Evolutionary conservation across 306 rosid species (phyloP), one percentile per base, ranked within the genome.

Genomic region (Corylus americana): DNA sequence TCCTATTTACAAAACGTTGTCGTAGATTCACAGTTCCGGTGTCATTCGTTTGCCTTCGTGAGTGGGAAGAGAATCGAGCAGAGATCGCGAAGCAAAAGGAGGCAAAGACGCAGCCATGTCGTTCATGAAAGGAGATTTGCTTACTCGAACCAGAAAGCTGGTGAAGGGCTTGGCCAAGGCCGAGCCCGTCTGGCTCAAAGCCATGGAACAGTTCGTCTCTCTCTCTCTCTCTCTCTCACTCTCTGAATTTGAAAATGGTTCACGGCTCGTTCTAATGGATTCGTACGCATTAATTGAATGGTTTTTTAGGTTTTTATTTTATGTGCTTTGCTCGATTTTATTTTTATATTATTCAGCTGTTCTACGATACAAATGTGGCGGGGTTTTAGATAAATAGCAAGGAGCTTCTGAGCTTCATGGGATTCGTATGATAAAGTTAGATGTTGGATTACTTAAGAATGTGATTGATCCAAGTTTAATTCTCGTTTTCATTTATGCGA

Each of bases 171-270:
- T 90, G 73, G 98, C 97, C 79, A 86, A 78, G 82, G 83, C 92
- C 0, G 91, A 94, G 84, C 97, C 98, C 20, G 61, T 86, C 53
- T 94, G 97, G 97, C 93, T 92, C 85, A 94, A 94, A 87, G 98
- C 97, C 84, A 92, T 92, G 98, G 93, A 92, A 80, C 91, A 85
- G 97, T 92, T 49, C 37, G 89, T 79, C 70, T 70, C 75, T 70
- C 68, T 63, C 66, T 75, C 77, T 35, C 25, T 74, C 61, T 59
- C 47, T 63, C 50, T 80, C 77, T 55, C 35, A 66, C 69, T 57
- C 11, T 68, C 10, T 25, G 47, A 61, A 3, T 48, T 48, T 63
- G 17, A 31, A 35, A 27, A 25, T 72, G 27, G 47, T 50, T 72
- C 11, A 29, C 31, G 22, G 12, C 51, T 49, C 31, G 20, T 45